Conservation (phyloP, 2,329 filamentous ascomycete species). For the Xylaria sp. region DNA sequence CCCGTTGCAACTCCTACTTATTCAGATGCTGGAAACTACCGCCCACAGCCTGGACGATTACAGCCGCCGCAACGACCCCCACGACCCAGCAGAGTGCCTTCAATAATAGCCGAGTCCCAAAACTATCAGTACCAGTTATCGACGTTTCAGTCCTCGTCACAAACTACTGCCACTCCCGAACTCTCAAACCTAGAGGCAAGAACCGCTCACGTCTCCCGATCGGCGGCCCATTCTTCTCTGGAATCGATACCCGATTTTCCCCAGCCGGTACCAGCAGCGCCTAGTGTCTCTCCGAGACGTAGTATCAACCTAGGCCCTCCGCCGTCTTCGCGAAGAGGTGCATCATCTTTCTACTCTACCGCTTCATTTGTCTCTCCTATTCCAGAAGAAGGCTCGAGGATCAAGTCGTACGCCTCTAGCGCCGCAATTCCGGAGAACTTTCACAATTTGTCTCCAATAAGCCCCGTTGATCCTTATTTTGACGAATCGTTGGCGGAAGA, state of each 20-base stretch:
- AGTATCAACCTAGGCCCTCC: slow-evolving; percentile 55
- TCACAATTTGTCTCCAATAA: slow-evolving; percentile 47
- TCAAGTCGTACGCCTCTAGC: slow-evolving; percentile 61
- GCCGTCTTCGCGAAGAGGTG: slow-evolving; percentile 54
- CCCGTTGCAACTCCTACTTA: slow-evolving; percentile 25
- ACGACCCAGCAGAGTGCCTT: slow-evolving; percentile 55
- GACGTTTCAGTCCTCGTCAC: slow-evolving; percentile 44
- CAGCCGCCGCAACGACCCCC: slow-evolving; percentile 54
- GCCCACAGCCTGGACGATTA: slow-evolving; percentile 46
- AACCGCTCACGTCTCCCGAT: slow-evolving; percentile 44
- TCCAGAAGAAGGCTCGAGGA: slow-evolving; percentile 60
- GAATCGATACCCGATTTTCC: slow-evolving; percentile 58
- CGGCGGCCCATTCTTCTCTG: slow-evolving; percentile 48
- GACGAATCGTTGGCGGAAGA: slow-evolving; percentile 47
- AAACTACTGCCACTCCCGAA: slow-evolving; percentile 35
- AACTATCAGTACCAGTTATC: slow-evolving; percentile 50
- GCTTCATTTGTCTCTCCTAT: slow-evolving; percentile 68
- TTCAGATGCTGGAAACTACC: slow-evolving; percentile 39
- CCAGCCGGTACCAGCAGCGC: slow-evolving; percentile 36
- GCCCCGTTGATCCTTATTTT: slow-evolving; percentile 45
- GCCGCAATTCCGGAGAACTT: slow-evolving; percentile 66
- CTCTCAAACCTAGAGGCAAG: slow-evolving; percentile 44
- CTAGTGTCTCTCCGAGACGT: slow-evolving; percentile 37
- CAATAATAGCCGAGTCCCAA: slow-evolving; percentile 51
- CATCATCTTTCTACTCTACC: slow-evolving; percentile 61